Conservation (phyloP, 805 yeast species). For the Metschnikowia anglica region DNA sequence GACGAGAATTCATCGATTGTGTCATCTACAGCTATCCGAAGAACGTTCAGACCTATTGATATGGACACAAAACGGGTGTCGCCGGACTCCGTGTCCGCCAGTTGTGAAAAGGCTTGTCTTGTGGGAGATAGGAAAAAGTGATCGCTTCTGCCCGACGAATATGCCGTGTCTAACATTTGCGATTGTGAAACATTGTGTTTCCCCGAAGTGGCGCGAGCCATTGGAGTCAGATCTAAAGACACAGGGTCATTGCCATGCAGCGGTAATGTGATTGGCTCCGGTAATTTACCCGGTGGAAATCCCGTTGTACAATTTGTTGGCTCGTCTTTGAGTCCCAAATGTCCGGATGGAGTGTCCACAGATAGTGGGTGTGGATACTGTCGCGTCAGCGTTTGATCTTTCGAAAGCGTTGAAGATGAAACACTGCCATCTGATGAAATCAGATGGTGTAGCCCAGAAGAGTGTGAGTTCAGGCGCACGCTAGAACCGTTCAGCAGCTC, state of each 20-base stretch:
- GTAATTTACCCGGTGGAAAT: background rate
- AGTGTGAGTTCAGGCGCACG: too few species aligned
- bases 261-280: background rate
- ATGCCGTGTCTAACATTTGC: background rate
- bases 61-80: conserved; percentile 26
- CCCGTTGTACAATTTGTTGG: background rate
- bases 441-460: too few species aligned
- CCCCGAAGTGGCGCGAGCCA: background rate
- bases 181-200: background rate
- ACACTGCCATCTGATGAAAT: too few species aligned
- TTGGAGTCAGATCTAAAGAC: background rate
- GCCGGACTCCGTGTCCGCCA: background rate
- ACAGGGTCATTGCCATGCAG: background rate
- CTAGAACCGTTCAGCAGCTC: background rate
- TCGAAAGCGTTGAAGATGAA: too few species aligned
- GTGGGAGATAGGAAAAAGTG: conserved; percentile 4
- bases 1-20: conserved; percentile 32
- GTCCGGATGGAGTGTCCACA: too few species aligned
- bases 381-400: too few species aligned
- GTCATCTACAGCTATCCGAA: conserved; percentile 36
- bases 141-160: conserved; percentile 5
- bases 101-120: background rate
- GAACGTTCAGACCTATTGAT: conserved; percentile 35
- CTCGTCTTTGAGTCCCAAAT: too few species aligned
- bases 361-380: too few species aligned